These are phyloP conservation scores for Zymoseptoria crescenta DNA, from an alignment of 2,329 filamentous ascomycete species.

Conservation along the genomic window DNA sequence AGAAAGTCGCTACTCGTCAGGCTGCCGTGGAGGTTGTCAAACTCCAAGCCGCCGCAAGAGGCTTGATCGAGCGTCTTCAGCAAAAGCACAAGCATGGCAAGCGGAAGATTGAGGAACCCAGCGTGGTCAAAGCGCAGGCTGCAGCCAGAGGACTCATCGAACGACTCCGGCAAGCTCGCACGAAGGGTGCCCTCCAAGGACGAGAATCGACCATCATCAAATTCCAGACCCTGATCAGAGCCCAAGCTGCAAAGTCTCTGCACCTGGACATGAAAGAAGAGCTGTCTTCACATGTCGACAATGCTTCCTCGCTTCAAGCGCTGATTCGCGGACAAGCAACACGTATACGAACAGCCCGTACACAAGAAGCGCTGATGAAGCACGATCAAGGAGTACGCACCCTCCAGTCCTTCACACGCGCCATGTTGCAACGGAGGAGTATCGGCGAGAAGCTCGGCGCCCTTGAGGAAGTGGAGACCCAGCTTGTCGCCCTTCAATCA, in stretches of 20 bases:
- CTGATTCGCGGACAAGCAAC: constrained; percentile 28
- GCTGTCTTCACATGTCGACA: constrained; percentile 15
- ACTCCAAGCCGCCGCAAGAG: constrained; percentile 52
- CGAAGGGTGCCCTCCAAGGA: constrained; percentile 24
- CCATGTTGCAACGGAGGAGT: constrained; percentile 38
- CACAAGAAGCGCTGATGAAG: constrained; percentile 35
- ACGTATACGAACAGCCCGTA: constrained; percentile 14
- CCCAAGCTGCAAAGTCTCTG: constrained; percentile 46
- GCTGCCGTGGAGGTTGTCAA: constrained; percentile 52
- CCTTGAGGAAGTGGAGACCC: constrained; percentile 50
- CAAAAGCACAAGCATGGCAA: constrained; percentile 23
- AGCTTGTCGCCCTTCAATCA: constrained; percentile 59
- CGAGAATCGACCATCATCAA: constrained; percentile 37
- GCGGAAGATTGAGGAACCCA: constrained; percentile 20
- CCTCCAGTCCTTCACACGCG: constrained; percentile 48
- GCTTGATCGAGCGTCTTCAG: constrained; percentile 52
- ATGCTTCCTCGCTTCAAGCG: constrained; percentile 33
- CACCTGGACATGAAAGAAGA: constrained; percentile 19
- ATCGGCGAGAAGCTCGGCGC: constrained; percentile 41
- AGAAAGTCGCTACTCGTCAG: constrained; percentile 44
- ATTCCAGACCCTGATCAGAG: constrained; percentile 61
- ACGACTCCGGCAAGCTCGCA: constrained; percentile 28
- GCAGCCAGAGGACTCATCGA: constrained; percentile 35
- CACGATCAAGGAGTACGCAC: constrained; percentile 38
- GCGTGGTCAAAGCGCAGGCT: constrained; percentile 33